Conservation (phyloP, 192 early-diverging fungal genomes). For the Cladochytrium replicatum region DNA sequence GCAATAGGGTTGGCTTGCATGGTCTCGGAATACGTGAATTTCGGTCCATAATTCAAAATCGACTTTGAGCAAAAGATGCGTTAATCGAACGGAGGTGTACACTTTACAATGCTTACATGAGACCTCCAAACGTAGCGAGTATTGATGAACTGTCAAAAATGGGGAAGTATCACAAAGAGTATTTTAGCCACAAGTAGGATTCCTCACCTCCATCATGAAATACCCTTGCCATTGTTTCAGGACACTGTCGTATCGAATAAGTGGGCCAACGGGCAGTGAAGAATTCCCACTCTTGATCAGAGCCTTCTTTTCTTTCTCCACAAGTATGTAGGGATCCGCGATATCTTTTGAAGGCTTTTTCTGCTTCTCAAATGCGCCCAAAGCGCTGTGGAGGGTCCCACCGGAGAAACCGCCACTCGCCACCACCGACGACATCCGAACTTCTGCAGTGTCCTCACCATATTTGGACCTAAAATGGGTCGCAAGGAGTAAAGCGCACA, state of each 20-base stretch:
- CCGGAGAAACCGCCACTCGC: constrained; percentile 50
- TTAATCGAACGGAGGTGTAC: too few species aligned
- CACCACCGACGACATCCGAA: constrained; percentile 13
- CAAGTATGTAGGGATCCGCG: constrained; percentile 14
- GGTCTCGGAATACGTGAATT: constrained; percentile 56
- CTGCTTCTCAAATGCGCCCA: constrained; percentile 17
- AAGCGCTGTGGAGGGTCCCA: constrained; percentile 48
- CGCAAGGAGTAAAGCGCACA: constrained; percentile 65
- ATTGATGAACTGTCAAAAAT: too few species aligned
- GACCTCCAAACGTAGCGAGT: constrained; percentile 54
- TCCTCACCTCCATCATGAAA: constrained; percentile 57
- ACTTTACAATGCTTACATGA: too few species aligned
- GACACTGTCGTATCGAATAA: constrained; percentile 41
- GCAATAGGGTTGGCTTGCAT: constrained; percentile 36
- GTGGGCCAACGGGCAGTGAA: constrained; percentile 16
- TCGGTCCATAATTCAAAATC: constrained; percentile 46
- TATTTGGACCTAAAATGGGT: constrained; percentile 29
- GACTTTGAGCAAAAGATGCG: constrained; percentile 33
- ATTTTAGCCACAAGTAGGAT: too few species aligned
- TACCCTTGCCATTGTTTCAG: constrained; percentile 49
- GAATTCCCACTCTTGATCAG: background rate
- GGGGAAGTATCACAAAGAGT: too few species aligned
- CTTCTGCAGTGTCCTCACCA: constrained; percentile 13
- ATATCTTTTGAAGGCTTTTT: constrained; percentile 10
- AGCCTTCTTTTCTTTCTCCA: constrained; percentile 1